These are phyloP conservation scores for Daldinia childiae DNA, from an alignment of 495 filamentous ascomycete genomes.

Conservation along the genomic window DNA sequence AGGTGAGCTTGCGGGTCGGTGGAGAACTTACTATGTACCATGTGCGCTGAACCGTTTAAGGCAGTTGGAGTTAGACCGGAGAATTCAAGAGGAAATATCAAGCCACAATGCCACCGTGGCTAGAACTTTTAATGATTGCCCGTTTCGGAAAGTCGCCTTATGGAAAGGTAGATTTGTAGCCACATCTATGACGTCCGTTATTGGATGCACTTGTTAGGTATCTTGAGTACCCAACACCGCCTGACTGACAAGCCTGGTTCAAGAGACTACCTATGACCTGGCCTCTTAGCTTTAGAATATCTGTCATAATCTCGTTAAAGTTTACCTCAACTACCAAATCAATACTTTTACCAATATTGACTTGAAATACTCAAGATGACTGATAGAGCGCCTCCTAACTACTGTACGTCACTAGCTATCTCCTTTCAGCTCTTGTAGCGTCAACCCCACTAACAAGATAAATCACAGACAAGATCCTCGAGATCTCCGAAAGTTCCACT, in stretches of 20 bases:
- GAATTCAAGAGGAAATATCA: constrained; percentile 8
- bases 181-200: constrained; percentile 42
- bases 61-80: constrained; percentile 9
- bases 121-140: constrained; percentile 16
- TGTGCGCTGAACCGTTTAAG: constrained; percentile 16
- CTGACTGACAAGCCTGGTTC: constrained; percentile 17
- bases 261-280: constrained; percentile 17
- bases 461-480: constrained; percentile 63
- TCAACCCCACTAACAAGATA: constrained; percentile 34
- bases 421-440: constrained; percentile 5
- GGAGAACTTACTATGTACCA: background rate
- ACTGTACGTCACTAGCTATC: constrained; percentile 54
- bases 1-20: constrained; percentile 27
- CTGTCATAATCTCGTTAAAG: background rate
- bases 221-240: constrained; percentile 26
- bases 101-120: constrained; percentile 50
- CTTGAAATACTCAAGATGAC: constrained; percentile 47
- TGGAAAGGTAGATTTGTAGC: background rate
- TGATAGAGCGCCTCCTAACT: constrained; percentile 57
- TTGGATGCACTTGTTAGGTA: constrained; percentile 20
- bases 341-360: background rate
- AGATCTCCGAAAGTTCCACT: constrained; percentile 75
- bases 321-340: background rate
- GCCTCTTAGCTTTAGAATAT: constrained; percentile 4
- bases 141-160: background rate